phyloP scores from a whole-genome alignment of 2,329 filamentous ascomycete genomes.

The Leptosphaerulina australis region DNA sequence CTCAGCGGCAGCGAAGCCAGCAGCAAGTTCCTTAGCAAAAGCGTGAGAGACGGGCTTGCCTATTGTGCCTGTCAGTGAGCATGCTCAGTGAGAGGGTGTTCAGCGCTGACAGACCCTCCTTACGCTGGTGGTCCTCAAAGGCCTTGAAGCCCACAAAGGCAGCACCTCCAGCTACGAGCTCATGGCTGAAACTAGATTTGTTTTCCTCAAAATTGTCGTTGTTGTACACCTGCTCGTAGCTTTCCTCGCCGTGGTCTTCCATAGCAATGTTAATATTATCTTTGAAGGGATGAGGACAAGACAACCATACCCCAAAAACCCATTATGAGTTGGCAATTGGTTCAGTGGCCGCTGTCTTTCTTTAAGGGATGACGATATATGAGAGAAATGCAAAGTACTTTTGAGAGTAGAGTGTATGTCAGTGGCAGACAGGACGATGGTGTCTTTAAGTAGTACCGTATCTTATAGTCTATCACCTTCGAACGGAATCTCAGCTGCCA shows the following conservation, averaged over 20 bases:
- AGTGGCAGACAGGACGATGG: neutral
- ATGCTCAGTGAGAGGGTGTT: neutral
- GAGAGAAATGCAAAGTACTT: neutral
- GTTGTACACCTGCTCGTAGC: slow-evolving; percentile 63
- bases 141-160: slow-evolving; percentile 81
- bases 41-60: slow-evolving; percentile 73
- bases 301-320: slow-evolving; percentile 51
- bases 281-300: neutral
- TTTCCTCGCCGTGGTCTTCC: slow-evolving; percentile 62
- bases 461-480: neutral
- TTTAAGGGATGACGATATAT: too few relatives aligned
- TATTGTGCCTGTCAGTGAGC: slow-evolving; percentile 36
- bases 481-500: slow-evolving; percentile 3
- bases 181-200: slow-evolving; percentile 71
- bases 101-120: slow-evolving; percentile 61
- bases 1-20: slow-evolving; percentile 65
- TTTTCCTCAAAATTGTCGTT: slow-evolving; percentile 56
- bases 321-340: too few relatives aligned
- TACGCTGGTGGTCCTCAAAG: slow-evolving; percentile 76
- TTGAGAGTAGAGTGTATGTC: neutral
- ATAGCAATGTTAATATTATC: slow-evolving; percentile 7
- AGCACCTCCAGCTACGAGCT: slow-evolving; percentile 75
- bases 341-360: too few relatives aligned
- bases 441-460: slow-evolving; percentile 27
- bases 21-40: slow-evolving; percentile 79